Evolutionary conservation across 2,329 filamentous ascomycete species (phyloP).

Genomic region (Dactylellina sp.): DNA sequence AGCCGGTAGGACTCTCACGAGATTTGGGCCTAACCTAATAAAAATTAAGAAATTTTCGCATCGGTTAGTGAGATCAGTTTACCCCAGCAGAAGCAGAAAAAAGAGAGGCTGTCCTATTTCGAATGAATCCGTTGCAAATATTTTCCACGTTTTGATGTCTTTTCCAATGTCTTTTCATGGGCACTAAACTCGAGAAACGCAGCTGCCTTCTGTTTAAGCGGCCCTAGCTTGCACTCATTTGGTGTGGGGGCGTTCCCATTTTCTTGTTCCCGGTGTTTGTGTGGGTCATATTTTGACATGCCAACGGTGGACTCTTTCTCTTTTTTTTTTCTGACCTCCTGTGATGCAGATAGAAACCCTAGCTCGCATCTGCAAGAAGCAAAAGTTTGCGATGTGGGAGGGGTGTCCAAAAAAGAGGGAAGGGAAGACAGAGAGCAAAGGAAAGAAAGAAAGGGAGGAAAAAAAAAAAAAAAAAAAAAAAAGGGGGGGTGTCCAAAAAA

Average conservation of each 20-base stretch:
- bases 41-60: slow-evolving; percentile 10
- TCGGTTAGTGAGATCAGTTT: slow-evolving; percentile 23
- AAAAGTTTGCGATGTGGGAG: slow-evolving; percentile 45
- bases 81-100: neutral
- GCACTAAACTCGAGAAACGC: slow-evolving; percentile 15
- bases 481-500: slow-evolving; percentile 8
- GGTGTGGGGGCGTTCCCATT: slow-evolving; percentile 14
- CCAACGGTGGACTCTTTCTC: slow-evolving; percentile 54
- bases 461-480: slow-evolving; percentile 24
- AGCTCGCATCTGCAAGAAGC: slow-evolving; percentile 39
- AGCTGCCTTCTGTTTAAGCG: slow-evolving; percentile 43
- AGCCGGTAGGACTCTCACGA: slow-evolving; percentile 90
- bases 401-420: neutral
- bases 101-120: neutral
- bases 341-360: slow-evolving; percentile 26
- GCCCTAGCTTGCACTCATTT: slow-evolving; percentile 14
- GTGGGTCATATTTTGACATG: slow-evolving; percentile 52
- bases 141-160: neutral
- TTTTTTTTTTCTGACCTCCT: slow-evolving; percentile 30
- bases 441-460: slow-evolving; percentile 15
- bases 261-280: slow-evolving; percentile 46
- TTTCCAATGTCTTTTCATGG: slow-evolving; percentile 18
- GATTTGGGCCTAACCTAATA: slow-evolving; percentile 76
- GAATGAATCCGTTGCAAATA: neutral
- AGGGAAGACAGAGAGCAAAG: slow-evolving; percentile 38